Conservation (phyloP, 352 stramenopile species). For the Globisporangium spiculum region DNA sequence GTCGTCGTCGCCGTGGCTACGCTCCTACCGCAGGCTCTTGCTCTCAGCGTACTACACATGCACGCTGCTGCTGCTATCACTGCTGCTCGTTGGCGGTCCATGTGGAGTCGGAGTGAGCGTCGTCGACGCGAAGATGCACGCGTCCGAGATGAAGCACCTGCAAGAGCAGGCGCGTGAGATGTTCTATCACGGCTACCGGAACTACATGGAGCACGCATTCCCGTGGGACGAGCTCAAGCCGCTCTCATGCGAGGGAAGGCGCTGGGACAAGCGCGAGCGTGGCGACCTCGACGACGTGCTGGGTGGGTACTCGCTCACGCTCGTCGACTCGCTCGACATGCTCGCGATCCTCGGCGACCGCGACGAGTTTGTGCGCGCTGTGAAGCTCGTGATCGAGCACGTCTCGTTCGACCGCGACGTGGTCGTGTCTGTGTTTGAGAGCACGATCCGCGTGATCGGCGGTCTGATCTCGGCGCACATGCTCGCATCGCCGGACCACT, state of each 20-base stretch:
- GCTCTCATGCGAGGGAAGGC: conserved; percentile 66
- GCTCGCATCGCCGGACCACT: conserved; percentile 57
- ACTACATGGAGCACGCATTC: conserved; percentile 87
- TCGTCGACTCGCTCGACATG: conserved; percentile 90
- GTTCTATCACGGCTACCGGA: conserved; percentile 88
- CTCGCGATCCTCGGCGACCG: conserved; percentile 82
- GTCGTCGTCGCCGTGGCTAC: not conserved
- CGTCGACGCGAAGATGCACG: conserved; percentile 50
- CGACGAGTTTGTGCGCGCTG: conserved; percentile 67
- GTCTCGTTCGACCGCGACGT: conserved; percentile 87
- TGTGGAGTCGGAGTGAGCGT: not conserved
- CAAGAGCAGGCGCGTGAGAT: conserved; percentile 79
- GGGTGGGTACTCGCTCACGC: conserved; percentile 77
- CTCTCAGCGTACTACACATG: not conserved
- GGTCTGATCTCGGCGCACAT: conserved; percentile 91
- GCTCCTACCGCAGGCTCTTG: not conserved
- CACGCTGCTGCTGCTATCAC: not conserved
- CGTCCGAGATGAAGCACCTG: conserved; percentile 59
- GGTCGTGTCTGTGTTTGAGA: conserved; percentile 92
- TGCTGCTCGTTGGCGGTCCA: not conserved
- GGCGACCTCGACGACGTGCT: conserved; percentile 86
- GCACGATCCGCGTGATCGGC: conserved; percentile 90
- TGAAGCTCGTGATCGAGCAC: conserved; percentile 54
- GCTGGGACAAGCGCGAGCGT: conserved; percentile 76
- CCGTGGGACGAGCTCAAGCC: conserved; percentile 88